Evolutionary conservation across 768 basidiomycete species (phyloP).

Genomic region (Pulveroboletus sp.): DNA sequence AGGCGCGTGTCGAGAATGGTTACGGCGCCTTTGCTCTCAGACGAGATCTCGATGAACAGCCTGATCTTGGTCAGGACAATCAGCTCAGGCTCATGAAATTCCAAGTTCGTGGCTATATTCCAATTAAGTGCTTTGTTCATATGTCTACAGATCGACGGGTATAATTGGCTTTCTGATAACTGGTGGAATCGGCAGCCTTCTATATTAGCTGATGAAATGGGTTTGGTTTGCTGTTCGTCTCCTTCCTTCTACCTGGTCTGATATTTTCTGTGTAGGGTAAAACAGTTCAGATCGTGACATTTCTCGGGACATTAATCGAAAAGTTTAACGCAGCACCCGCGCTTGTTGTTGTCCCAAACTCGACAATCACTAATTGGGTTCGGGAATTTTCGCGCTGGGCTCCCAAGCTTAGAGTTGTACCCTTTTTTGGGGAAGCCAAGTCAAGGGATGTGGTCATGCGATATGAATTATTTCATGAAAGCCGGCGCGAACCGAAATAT

Average conservation of each 20-base stretch:
- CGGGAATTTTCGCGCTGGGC: constrained; percentile 84
- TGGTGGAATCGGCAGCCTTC: constrained; percentile 85
- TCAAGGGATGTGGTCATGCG: constrained; percentile 75
- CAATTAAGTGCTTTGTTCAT: constrained; percentile 2
- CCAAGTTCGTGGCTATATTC: constrained; percentile 49
- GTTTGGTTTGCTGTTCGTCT: constrained; percentile 49
- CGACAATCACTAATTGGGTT: constrained; percentile 93
- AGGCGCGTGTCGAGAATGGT: constrained; percentile 52
- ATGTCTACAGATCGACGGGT: constrained; percentile 58
- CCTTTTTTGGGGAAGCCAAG: constrained; percentile 78
- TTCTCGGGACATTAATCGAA: constrained; percentile 62
- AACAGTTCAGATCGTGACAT: constrained; percentile 88
- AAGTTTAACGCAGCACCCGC: constrained; percentile 66
- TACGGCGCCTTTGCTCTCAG: constrained; percentile 46
- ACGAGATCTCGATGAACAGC: constrained; percentile 43
- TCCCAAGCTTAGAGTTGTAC: constrained; percentile 67
- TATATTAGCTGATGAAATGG: constrained; percentile 98
- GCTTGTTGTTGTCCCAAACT: constrained; percentile 93
- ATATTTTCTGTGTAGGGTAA: constrained; percentile 54
- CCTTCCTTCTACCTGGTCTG: neutral
- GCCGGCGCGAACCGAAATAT: constrained; percentile 55
- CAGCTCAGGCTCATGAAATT: constrained; percentile 79
- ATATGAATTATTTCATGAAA: constrained; percentile 72
- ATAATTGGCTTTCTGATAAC: constrained; percentile 81
- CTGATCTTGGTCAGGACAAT: constrained; percentile 61